Base-by-base conservation (phyloP, 805 yeast genomes). In the Ogataea polymorpha region DNA sequence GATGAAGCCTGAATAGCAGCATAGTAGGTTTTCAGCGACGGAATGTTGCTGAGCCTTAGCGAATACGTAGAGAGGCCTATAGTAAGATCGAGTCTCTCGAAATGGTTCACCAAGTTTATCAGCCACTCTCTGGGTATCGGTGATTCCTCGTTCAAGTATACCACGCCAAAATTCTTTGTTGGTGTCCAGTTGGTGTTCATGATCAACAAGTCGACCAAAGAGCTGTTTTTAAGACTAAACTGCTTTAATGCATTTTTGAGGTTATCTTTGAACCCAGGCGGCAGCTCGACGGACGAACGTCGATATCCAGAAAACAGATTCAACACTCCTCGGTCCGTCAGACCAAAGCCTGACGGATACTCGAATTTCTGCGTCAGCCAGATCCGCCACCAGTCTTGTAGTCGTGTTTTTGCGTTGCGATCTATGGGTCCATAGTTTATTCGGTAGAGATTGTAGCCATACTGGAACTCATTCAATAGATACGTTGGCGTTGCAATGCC, bases 401-500 rank as follows among this genome's bases (percentile, higher is more conserved):
- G 34, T n/a, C 38, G 39, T 12, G 31, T 39, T n/a, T 34, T 41
- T 10, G 36, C 27, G n/a, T 38, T 39, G 36, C 21, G n/a, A 8
- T 35, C 37, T 23, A 67, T 33, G 6, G 59, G 41, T 4, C 70
- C 70, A 42, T 58, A 47, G 35, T 65, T 61, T 13, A 69, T 45
- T 12, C 45, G 37, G 61, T 63, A 69, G 5, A 68, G 47, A 24
- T 54, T 45, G 40, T 63, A 63, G 5, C 67, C 72, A 12, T 46
- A 37, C 11, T 40, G 30, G 10, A 69, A 40, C 41, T 60, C 57
- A 5, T 53, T 48, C 6, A 44, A 39, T 14, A 70, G 45, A 28
- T 65, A 59, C n/a, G 63, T 66, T 5, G 70, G 58, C 3, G 59
- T 34, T 1, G 67, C 64, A 20, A 65, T 23, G 1, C 63, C 67